These are phyloP conservation scores for Neurospora sp. DNA, from an alignment of 2,329 filamentous ascomycete genomes.

Conservation along the genomic window DNA sequence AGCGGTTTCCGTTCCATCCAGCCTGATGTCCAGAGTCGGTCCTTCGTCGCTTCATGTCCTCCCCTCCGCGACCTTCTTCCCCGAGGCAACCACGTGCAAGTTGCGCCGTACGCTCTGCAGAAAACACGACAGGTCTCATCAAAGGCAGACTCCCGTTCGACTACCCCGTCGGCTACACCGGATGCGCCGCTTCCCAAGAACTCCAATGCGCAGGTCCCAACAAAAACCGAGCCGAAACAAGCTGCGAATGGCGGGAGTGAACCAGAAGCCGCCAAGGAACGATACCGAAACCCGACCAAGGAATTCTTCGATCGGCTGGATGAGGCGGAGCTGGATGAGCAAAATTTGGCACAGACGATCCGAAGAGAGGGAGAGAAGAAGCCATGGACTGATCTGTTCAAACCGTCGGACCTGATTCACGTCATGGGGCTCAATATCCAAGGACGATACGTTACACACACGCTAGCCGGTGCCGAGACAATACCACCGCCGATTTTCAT, in stretches of 20 bases:
- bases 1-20: constrained; percentile 3
- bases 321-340: neutral
- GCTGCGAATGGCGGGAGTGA: neutral
- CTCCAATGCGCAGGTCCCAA: neutral
- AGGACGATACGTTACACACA: constrained; percentile 22
- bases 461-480: constrained; percentile 18
- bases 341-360: neutral
- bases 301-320: neutral
- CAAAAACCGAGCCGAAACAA: neutral
- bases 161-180: neutral
- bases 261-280: neutral
- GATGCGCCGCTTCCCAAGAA: neutral
- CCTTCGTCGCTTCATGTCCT: neutral
- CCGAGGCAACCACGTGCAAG: neutral
- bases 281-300: neutral
- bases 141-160: neutral
- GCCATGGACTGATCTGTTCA: neutral
- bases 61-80: neutral
- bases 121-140: neutral
- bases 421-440: constrained; percentile 19
- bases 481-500: constrained; percentile 22
- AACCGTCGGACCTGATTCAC: constrained; percentile 18
- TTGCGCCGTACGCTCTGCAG: neutral
- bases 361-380: neutral
- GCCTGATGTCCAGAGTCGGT: constrained; percentile 12